Evolutionary conservation across 169 alveolate genomes (phyloP).

Genomic region (Blepharisma undulans): DNA sequence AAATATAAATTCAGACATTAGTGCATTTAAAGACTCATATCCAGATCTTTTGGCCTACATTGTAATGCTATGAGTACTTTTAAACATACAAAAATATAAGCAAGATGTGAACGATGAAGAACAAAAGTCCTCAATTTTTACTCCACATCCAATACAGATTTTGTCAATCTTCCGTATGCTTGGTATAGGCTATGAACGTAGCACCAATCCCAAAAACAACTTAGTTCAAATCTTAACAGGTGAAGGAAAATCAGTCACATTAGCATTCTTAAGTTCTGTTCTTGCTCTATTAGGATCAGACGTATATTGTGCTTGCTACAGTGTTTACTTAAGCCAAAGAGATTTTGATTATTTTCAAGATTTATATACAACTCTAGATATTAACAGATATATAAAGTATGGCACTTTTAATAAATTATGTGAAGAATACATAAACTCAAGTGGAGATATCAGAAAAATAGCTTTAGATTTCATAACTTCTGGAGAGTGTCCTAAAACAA

Average conservation of each 20-base stretch:
- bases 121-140: too few relatives aligned
- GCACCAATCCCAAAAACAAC: background rate
- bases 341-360: background rate
- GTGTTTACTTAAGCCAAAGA: background rate
- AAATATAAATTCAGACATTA: background rate
- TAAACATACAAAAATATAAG: too few relatives aligned
- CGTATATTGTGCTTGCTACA: background rate
- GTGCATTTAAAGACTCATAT: too few relatives aligned
- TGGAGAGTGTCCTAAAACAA: background rate
- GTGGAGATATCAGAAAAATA: background rate
- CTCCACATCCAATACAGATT: background rate
- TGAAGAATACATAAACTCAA: background rate
- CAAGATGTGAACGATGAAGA: background rate
- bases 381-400: too few relatives aligned
- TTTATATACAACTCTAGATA: background rate
- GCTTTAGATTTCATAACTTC: background rate
- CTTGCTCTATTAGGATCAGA: background rate
- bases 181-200: background rate
- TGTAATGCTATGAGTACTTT: background rate
- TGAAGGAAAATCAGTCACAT: background rate
- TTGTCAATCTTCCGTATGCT: background rate
- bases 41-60: background rate
- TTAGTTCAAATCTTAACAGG: background rate
- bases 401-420: background rate
- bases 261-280: background rate